Evolutionary conservation across 2,329 filamentous ascomycete species (phyloP).

Genomic region (Aspergillus ibericus): DNA sequence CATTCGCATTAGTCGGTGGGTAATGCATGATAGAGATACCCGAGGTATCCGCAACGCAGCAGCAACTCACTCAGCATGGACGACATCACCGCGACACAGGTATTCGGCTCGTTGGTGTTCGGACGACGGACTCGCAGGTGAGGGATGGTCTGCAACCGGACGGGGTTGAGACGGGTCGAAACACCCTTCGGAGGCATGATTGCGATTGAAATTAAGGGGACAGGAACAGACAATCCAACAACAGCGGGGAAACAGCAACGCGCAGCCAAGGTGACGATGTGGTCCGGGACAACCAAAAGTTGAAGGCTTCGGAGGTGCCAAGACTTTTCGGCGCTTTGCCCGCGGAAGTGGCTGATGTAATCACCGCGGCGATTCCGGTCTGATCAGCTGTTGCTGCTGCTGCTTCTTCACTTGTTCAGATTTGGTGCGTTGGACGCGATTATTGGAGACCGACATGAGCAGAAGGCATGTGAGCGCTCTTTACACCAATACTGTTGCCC

Average conservation of each 20-base stretch:
- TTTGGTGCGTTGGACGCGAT: neutral
- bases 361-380: neutral
- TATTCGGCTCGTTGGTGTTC: constrained; percentile 61
- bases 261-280: constrained; percentile 1
- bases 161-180: constrained; percentile 46
- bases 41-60: neutral
- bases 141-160: constrained; percentile 49
- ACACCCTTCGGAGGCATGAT: constrained; percentile 47
- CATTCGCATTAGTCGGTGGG: constrained; percentile 13
- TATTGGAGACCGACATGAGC: constrained; percentile 21
- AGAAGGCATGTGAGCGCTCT: constrained; percentile 17
- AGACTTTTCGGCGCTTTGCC: constrained; percentile 21
- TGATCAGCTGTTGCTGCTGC: neutral
- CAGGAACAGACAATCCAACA: neutral
- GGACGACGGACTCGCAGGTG: constrained; percentile 65
- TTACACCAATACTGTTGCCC: constrained; percentile 16
- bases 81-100: constrained; percentile 66
- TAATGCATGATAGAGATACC: no score
- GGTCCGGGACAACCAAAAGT: constrained; percentile 8
- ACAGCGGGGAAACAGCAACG: constrained; percentile 17
- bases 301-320: constrained; percentile 24
- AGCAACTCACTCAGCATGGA: constrained; percentile 62
- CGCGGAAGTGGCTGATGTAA: constrained; percentile 36
- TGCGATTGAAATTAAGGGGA: constrained; percentile 1
- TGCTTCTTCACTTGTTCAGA: neutral